phyloP scores from a whole-genome alignment of 164 flowering plant species.

The Paratinospora sagittata region DNA sequence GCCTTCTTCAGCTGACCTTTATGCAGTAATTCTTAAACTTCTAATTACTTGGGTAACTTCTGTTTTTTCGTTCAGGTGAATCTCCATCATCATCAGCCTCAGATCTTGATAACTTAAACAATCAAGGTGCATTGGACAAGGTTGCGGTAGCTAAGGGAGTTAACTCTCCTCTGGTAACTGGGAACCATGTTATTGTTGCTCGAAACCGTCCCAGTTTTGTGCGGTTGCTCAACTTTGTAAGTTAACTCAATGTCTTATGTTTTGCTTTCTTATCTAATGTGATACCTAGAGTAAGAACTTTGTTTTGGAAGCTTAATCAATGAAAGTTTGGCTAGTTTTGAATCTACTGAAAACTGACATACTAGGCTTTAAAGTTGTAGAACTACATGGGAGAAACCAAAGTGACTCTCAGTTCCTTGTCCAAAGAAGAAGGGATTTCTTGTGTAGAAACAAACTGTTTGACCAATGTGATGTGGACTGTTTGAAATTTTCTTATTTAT shows the following conservation, averaged over 20 bases:
- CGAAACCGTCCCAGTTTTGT: conserved; percentile 42
- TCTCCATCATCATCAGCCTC: conserved; percentile 95
- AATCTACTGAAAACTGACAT: background rate
- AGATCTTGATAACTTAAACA: conserved; percentile 74
- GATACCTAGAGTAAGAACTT: background rate
- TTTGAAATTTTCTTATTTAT: background rate
- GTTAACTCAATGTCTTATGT: conserved; percentile 23
- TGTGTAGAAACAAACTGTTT: background rate
- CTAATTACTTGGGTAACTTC: background rate
- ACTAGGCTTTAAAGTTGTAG: too few relatives aligned
- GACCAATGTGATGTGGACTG: background rate
- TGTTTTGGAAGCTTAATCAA: background rate
- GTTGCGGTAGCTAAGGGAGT: conserved; percentile 32
- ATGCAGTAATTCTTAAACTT: background rate
- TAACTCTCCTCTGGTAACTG: conserved; percentile 35
- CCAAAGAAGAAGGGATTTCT: too few relatives aligned
- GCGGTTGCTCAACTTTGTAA: conserved; percentile 72
- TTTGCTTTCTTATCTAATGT: background rate
- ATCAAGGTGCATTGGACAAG: conserved; percentile 42
- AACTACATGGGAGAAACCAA: too few relatives aligned
- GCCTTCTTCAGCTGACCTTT: background rate
- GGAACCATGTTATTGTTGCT: conserved; percentile 51
- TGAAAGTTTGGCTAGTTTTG: background rate
- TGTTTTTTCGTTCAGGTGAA: conserved; percentile 56
- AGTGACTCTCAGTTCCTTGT: too few relatives aligned